A percentile compares a stretch with the other conserved stretches of the same genome.
Conservation (phyloP, 257 asterid species). For the Scutellaria baicalensis region DNA sequence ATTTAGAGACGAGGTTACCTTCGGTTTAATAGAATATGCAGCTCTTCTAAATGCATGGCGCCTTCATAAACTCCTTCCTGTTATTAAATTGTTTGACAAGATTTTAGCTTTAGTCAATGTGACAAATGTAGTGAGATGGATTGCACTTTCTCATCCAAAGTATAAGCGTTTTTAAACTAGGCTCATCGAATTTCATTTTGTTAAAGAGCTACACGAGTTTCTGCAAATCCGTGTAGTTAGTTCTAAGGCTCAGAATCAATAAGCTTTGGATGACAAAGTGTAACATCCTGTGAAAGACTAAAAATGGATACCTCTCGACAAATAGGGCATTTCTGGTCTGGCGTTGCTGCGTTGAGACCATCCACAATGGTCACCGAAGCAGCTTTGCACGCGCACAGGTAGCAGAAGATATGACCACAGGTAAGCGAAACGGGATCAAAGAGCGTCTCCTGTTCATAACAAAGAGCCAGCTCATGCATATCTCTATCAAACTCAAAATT, state of each 20-base stretch:
- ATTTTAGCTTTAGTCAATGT: background rate
- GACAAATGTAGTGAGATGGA: too few species aligned
- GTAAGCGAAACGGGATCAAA: conserved; percentile 82
- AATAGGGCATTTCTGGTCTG: conserved; percentile 60
- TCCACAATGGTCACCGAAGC: conserved; percentile 87
- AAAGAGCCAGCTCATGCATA: background rate
- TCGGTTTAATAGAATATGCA: conserved; percentile 57
- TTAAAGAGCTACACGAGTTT: too few species aligned
- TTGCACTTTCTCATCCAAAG: too few species aligned
- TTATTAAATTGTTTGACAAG: background rate
- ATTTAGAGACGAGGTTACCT: conserved; percentile 30
- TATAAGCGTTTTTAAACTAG: too few species aligned
- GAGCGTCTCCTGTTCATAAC: conserved; percentile 59
- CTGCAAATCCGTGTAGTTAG: too few species aligned
- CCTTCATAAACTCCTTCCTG: conserved; percentile 72
- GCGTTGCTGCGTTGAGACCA: conserved; percentile 52
- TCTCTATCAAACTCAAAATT: too few species aligned
- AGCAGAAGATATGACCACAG: conserved; percentile 91
- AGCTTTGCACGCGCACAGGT: conserved; percentile 87
- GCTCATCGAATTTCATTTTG: too few species aligned
- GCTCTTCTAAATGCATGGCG: conserved; percentile 79
- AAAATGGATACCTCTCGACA: conserved; percentile 67
- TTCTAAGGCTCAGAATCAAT: too few species aligned
- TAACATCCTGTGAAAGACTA: background rate
- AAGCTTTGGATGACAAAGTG: background rate